Percentiles rank a stretch among this genome's conserved stretches.
Conservation (phyloP, 208 protist genomes). For the Wallacemonas sp. region DNA sequence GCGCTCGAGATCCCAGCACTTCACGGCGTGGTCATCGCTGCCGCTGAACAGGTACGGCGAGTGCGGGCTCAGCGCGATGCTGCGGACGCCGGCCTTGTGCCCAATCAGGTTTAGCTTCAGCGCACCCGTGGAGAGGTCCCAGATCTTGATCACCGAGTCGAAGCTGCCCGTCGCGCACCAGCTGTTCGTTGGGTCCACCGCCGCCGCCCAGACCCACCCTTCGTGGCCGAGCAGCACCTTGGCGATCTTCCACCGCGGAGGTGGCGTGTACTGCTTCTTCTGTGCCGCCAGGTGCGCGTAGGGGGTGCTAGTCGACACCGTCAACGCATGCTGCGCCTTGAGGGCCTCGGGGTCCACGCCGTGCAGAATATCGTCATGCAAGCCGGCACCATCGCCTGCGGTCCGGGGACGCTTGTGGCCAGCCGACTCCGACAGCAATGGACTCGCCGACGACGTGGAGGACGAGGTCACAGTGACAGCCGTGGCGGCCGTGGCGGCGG, state of each 20-base stretch:
- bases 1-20: slow-evolving; percentile 99
- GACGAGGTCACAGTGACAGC: not conserved
- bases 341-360: slow-evolving; percentile 57
- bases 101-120: slow-evolving; percentile 99
- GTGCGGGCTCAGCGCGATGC: slow-evolving; percentile 84
- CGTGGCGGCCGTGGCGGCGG: slow-evolving; percentile 1
- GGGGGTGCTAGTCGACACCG: slow-evolving; percentile 29
- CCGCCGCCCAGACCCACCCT: slow-evolving; percentile 96
- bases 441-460: not conserved
- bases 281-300: slow-evolving; percentile 7
- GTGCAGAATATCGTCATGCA: slow-evolving; percentile 41
- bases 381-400: not conserved
- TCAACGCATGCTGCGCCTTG: slow-evolving; percentile 48
- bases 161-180: slow-evolving; percentile 98
- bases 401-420: slow-evolving; percentile 38
- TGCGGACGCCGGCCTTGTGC: slow-evolving; percentile 94
- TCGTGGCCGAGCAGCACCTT: slow-evolving; percentile 90
- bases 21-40: slow-evolving; percentile 98
- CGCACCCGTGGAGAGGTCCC: slow-evolving; percentile 96
- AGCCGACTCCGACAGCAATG: not conserved
- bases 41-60: slow-evolving; percentile 99
- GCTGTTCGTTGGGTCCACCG: slow-evolving; percentile 98
- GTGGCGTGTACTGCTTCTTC: slow-evolving; percentile 40
- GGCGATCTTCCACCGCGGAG: slow-evolving; percentile 94
- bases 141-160: slow-evolving; percentile 99